Conservation (phyloP, 2,329 filamentous ascomycete genomes). For the Penicillium aurantiogriseum region DNA sequence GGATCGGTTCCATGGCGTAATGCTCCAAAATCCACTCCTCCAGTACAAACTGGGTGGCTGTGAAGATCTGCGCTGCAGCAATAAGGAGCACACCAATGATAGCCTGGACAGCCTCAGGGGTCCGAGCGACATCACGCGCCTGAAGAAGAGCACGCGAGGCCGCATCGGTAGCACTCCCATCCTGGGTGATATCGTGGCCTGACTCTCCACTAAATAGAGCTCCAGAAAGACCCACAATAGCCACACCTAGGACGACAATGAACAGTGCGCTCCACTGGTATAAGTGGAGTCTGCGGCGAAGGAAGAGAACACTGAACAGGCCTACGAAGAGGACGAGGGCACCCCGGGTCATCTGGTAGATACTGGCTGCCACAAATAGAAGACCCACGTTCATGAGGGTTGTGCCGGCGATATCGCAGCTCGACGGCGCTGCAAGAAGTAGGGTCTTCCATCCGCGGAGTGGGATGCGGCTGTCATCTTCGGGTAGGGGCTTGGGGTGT, state of each 20-base stretch:
- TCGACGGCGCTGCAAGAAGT: constrained; percentile 78
- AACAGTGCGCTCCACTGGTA: constrained; percentile 92
- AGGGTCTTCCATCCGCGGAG: constrained; percentile 70
- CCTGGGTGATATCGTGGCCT: constrained; percentile 35
- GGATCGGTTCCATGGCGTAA: constrained; percentile 77
- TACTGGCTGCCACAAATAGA: constrained; percentile 88
- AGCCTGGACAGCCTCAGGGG: constrained; percentile 63
- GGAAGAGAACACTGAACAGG: constrained; percentile 87
- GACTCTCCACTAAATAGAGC: constrained; percentile 67
- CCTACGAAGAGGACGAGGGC: constrained; percentile 95
- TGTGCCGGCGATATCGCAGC: constrained; percentile 91
- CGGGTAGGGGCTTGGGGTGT: constrained; percentile 53
- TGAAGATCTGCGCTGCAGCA: constrained; percentile 93
- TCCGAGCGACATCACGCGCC: constrained; percentile 42
- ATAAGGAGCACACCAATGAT: constrained; percentile 85
- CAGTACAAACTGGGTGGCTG: constrained; percentile 90
- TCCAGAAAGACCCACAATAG: constrained; percentile 83
- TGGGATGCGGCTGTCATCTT: constrained; percentile 56
- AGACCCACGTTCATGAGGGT: constrained; percentile 97
- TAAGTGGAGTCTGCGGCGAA: constrained; percentile 72
- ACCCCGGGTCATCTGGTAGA: constrained; percentile 98
- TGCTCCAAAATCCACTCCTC: constrained; percentile 89
- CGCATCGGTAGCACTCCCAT: constrained; percentile 23
- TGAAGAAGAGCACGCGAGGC: constrained; percentile 46
- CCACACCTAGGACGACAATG: constrained; percentile 84